Evolutionary conservation across 129 eudicot species (phyloP).

Genomic region (Lonicera japonica): DNA sequence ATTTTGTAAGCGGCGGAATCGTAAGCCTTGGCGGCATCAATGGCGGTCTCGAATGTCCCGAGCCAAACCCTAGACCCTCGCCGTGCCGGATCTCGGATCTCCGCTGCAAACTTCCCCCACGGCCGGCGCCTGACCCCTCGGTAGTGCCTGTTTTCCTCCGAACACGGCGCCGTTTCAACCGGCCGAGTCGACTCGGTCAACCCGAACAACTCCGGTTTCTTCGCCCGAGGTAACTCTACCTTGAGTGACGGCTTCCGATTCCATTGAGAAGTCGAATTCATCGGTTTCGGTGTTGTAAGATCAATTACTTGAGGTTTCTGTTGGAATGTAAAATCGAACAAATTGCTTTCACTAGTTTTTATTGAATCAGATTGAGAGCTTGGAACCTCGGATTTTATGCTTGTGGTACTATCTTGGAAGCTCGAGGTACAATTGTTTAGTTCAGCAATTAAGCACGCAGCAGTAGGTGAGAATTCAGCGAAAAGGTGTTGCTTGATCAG

Average conservation of each 20-base stretch:
- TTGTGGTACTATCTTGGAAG: too few relatives aligned
- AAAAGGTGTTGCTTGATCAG: too few relatives aligned
- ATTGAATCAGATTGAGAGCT: too few relatives aligned
- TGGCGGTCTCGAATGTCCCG: constrained; percentile 39
- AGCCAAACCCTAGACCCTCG: constrained; percentile 42
- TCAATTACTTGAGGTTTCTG: neutral
- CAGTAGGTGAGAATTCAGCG: too few relatives aligned
- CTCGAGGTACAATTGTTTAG: too few relatives aligned
- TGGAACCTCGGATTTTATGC: too few relatives aligned
- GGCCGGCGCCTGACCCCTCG: constrained; percentile 41
- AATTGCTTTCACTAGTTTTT: too few relatives aligned
- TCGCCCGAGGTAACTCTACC: constrained; percentile 20
- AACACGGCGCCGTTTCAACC: constrained; percentile 1
- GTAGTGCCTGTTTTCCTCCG: constrained; percentile 16
- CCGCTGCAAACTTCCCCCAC: constrained; percentile 51
- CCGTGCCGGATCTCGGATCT: constrained; percentile 37
- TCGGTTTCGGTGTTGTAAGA: neutral
- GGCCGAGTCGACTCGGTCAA: neutral
- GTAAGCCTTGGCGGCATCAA: constrained; percentile 41
- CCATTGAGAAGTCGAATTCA: neutral
- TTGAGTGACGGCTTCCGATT: constrained; percentile 23
- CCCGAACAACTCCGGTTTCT: neutral
- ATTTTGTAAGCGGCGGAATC: constrained; percentile 31
- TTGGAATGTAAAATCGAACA: neutral
- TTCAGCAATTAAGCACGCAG: too few relatives aligned